phyloP scores from a whole-genome alignment of 2,329 filamentous ascomycete genomes.

The Coniochaeta prunicola region DNA sequence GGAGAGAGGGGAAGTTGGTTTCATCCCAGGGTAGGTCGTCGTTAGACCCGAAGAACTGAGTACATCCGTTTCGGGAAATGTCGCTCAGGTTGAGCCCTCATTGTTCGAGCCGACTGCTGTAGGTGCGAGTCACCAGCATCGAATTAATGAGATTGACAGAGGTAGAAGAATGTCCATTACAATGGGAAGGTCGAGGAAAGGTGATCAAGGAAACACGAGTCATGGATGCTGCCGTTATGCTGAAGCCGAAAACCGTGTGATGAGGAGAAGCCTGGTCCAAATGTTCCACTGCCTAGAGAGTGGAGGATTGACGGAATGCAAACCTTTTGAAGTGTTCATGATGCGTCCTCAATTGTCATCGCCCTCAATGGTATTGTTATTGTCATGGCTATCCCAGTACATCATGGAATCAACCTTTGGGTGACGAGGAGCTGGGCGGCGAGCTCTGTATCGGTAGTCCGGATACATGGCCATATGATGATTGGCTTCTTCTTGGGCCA shows the following conservation, averaged over 20 bases:
- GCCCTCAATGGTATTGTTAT: background rate
- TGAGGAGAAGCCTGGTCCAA: background rate
- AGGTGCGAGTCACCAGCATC: background rate
- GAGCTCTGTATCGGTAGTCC: slow-evolving; percentile 27
- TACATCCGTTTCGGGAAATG: background rate
- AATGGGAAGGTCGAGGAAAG: background rate
- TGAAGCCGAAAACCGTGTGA: background rate
- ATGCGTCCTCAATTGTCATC: too few species aligned
- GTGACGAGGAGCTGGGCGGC: slow-evolving; percentile 4
- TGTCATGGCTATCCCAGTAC: background rate
- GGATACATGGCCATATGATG: slow-evolving; percentile 14
- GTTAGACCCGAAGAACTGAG: background rate
- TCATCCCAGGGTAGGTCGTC: background rate
- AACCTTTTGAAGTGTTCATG: background rate
- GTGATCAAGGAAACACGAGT: background rate
- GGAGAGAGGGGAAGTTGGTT: background rate
- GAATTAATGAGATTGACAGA: background rate
- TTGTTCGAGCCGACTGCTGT: background rate
- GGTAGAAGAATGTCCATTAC: background rate
- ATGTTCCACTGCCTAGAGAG: background rate
- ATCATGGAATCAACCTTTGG: background rate
- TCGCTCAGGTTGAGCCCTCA: background rate
- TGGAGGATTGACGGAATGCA: background rate
- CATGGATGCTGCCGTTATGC: background rate
- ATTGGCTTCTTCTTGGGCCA: background rate